Conservation (phyloP, 306 rosid genomes). For the Lathyrus aphaca region DNA sequence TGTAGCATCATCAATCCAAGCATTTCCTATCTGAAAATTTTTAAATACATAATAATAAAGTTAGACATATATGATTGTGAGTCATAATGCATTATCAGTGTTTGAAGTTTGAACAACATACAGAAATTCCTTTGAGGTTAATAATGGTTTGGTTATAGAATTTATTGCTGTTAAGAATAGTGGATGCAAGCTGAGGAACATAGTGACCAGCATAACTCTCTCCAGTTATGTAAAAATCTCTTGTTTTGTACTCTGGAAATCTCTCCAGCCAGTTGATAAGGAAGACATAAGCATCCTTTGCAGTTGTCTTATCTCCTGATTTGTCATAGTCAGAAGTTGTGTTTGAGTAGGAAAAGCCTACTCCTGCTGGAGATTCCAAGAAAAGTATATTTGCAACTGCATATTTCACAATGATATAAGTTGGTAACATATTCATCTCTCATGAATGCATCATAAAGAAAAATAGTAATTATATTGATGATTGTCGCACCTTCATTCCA, state of each 20-base stretch:
- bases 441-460: not conserved
- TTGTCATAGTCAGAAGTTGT: conserved; percentile 42
- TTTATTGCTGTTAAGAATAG: conserved; percentile 41
- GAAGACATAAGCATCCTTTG: conserved; percentile 54
- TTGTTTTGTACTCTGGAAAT: conserved; percentile 61
- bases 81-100: not conserved
- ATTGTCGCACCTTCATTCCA: conserved; percentile 50
- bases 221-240: conserved; percentile 58
- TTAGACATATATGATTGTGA: not conserved
- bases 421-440: not conserved
- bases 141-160: conserved; percentile 34
- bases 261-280: conserved; percentile 66
- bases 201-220: conserved; percentile 75
- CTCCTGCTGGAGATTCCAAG: conserved; percentile 68
- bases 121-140: conserved; percentile 64
- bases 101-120: conserved; percentile 29
- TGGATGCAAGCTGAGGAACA: conserved; percentile 61
- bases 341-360: conserved; percentile 67
- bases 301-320: conserved; percentile 52
- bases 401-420: not conserved
- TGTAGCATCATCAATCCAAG: conserved; percentile 57
- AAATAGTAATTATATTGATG: not conserved
- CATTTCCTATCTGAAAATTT: conserved; percentile 57
- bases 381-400: conserved; percentile 65
- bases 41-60: not conserved